Conservation (phyloP, 2,329 filamentous ascomycete species). For the Fusarium napiforme region DNA sequence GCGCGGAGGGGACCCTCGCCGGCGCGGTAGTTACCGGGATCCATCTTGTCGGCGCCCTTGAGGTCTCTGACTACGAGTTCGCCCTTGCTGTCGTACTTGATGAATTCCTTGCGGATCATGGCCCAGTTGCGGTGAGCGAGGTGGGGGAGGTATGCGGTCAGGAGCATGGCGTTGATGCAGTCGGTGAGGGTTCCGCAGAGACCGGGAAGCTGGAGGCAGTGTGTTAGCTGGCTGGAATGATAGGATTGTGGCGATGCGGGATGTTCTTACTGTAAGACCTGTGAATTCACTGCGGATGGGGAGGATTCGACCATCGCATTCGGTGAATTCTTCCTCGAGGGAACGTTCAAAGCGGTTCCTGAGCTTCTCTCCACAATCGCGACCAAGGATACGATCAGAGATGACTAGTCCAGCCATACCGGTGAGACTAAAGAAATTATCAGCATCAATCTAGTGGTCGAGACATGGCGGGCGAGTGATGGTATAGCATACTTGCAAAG, state of each 20-base stretch:
- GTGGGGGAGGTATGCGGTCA: not conserved
- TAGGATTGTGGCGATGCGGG: too few species aligned
- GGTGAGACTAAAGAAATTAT: fast-evolving
- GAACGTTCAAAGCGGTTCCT: not conserved
- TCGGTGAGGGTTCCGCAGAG: not conserved
- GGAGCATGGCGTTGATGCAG: not conserved
- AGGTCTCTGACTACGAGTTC: not conserved
- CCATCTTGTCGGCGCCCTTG: not conserved
- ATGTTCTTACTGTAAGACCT: not conserved
- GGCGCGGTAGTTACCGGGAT: not conserved
- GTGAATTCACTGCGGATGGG: not conserved
- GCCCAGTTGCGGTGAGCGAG: not conserved
- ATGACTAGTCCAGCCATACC: not conserved
- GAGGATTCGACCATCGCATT: not conserved
- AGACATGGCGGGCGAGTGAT: fast-evolving
- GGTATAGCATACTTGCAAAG: not conserved
- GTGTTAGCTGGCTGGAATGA: not conserved
- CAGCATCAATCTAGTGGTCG: not conserved
- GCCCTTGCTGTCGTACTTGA: not conserved
- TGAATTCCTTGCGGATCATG: not conserved
- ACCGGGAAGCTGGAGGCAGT: not conserved
- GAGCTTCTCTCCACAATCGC: not conserved
- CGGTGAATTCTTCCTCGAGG: not conserved
- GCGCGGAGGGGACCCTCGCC: not conserved
- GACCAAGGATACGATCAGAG: not conserved